Evolutionary conservation across 169 alveolate genomes (phyloP).

Genomic region (Plasmodium malariae): DNA sequence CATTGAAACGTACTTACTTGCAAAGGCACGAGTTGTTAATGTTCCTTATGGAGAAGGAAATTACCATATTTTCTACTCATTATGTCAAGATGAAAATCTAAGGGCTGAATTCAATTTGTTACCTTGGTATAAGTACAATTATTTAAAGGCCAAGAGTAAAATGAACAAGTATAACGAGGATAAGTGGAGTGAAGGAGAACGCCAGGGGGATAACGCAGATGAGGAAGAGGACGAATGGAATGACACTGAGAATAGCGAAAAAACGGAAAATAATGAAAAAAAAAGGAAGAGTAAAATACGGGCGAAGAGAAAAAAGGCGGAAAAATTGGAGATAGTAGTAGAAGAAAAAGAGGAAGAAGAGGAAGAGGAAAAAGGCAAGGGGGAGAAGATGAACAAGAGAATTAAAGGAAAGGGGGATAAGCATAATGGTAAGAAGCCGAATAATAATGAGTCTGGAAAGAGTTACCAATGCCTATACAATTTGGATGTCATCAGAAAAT

Average conservation of each 20-base stretch:
- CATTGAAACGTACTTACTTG: constrained; percentile 96
- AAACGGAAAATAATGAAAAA: background rate
- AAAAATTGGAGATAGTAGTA: background rate
- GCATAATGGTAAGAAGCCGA: background rate
- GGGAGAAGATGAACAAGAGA: background rate
- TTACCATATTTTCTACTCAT: constrained; percentile 97
- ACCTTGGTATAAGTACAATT: constrained; percentile 76
- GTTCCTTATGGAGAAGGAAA: constrained; percentile 94
- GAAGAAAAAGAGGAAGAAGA: background rate
- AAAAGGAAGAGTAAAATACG: background rate
- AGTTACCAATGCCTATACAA: constrained; percentile 28
- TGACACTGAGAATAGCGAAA: background rate
- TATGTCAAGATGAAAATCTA: constrained; percentile 77
- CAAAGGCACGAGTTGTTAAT: constrained; percentile 94
- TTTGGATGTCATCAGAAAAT: constrained; percentile 46
- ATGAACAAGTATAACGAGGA: background rate
- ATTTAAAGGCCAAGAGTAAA: constrained; percentile 24
- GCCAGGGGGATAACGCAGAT: background rate
- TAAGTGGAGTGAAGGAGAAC: background rate
- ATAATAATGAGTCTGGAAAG: background rate
- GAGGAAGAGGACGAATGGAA: background rate
- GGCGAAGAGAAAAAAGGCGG: background rate
- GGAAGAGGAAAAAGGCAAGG: background rate
- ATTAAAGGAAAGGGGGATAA: background rate
- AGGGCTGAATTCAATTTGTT: constrained; percentile 28